A percentile compares a stretch with the other conserved stretches of the same genome.
These are phyloP conservation scores for Saksenaea vasiformis DNA, from an alignment of 371 early-diverging fungal genomes.

Conservation along the genomic window DNA sequence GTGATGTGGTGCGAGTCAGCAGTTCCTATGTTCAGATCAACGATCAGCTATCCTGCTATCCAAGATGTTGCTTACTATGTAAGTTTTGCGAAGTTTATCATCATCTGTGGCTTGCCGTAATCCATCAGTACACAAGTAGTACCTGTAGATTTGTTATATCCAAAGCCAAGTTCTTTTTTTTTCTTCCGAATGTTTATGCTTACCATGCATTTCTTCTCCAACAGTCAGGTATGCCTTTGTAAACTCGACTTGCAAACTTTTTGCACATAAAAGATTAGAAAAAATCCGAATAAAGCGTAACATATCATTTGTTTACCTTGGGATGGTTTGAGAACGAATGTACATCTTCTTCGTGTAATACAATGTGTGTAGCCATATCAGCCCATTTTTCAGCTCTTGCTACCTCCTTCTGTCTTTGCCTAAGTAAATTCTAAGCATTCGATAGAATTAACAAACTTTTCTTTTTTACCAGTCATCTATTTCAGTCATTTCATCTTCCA, in stretches of 20 bases:
- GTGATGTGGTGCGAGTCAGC: conserved; percentile 32
- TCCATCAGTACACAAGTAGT: conserved; percentile 35
- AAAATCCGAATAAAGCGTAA: not conserved
- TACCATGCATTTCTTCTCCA: conserved; percentile 69
- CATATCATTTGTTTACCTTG: conserved; percentile 45
- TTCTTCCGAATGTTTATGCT: not conserved
- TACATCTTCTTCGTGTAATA: conserved; percentile 35
- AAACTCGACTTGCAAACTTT: conserved; percentile 54
- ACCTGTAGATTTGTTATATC: conserved; percentile 23
- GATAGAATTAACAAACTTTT: not conserved
- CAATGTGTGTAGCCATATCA: conserved; percentile 47
- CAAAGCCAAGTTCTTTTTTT: not conserved
- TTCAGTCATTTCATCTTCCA: conserved; percentile 20
- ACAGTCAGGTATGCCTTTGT: conserved; percentile 69
- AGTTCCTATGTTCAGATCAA: conserved; percentile 11
- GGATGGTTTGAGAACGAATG: conserved; percentile 37
- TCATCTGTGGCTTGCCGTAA: conserved; percentile 22
- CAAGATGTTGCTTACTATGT: conserved; percentile 17
- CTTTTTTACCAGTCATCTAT: conserved; percentile 16
- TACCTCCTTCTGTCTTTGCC: conserved; percentile 37
- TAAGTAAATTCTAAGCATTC: conserved; percentile 6
- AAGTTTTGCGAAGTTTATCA: conserved; percentile 14
- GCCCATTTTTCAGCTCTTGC: conserved; percentile 58
- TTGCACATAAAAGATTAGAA: not conserved
- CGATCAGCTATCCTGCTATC: not conserved